phyloP scores from a whole-genome alignment of 768 basidiomycete genomes.

The Crassisporium funariophilum region DNA sequence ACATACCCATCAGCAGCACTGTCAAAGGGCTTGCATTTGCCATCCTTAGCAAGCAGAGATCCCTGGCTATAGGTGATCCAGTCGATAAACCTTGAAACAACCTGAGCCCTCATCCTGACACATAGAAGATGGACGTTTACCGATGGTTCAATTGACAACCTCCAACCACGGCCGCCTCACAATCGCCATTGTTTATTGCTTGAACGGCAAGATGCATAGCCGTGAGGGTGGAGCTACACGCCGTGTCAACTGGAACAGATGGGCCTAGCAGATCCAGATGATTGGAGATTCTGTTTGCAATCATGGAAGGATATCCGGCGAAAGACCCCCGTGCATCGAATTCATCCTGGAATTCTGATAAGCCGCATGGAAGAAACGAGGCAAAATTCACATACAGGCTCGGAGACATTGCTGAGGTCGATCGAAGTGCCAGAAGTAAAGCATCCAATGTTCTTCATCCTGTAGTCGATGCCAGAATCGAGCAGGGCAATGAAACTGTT shows the following conservation, averaged over 20 bases:
- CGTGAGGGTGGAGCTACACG: slow-evolving; percentile 50
- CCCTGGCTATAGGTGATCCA: slow-evolving; percentile 40
- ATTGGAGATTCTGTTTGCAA: slow-evolving; percentile 45
- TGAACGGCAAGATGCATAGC: slow-evolving; percentile 51
- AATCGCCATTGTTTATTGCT: slow-evolving; percentile 44
- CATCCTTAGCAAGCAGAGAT: slow-evolving; percentile 39
- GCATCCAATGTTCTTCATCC: slow-evolving; percentile 43
- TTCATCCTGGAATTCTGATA: slow-evolving; percentile 29
- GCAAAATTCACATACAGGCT: slow-evolving; percentile 24
- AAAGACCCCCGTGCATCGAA: slow-evolving; percentile 35
- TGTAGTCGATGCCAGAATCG: slow-evolving; percentile 50
- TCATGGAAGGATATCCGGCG: slow-evolving; percentile 33
- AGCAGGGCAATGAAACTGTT: slow-evolving; percentile 41
- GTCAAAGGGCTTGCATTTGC: slow-evolving; percentile 49
- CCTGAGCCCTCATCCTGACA: slow-evolving; percentile 1
- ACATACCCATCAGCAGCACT: slow-evolving; percentile 43
- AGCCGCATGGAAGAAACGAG: not conserved
- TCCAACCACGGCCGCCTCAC: slow-evolving; percentile 49
- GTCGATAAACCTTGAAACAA: slow-evolving; percentile 32
- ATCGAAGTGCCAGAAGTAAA: slow-evolving; percentile 36
- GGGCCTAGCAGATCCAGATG: slow-evolving; percentile 45
- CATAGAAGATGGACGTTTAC: slow-evolving; percentile 20
- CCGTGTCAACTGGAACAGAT: slow-evolving; percentile 51
- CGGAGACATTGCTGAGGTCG: slow-evolving; percentile 24
- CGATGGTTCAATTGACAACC: slow-evolving; percentile 45